Evolutionary conservation across 2,329 filamentous ascomycete genomes (phyloP).

Genomic region (Diaporthe australafricana): DNA sequence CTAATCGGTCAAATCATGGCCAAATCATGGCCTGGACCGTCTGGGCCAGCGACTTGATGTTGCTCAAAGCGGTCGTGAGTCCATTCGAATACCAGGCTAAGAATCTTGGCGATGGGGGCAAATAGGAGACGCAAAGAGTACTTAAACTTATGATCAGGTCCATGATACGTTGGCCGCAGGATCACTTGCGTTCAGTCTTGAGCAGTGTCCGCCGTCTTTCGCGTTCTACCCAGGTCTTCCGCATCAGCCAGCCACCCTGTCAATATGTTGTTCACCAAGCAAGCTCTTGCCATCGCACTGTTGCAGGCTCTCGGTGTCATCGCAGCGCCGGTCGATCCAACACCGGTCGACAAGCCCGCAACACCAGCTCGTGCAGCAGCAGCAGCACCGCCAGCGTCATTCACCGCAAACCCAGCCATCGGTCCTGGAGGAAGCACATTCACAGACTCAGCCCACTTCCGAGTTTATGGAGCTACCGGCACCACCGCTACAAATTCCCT

Average conservation of each 20-base stretch:
- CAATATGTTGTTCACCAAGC: conserved; percentile 1
- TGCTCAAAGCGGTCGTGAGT: background rate
- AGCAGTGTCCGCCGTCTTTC: too few relatives aligned
- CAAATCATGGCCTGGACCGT: background rate
- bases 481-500: conserved; percentile 40
- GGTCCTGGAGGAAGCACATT: conserved; percentile 13
- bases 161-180: background rate
- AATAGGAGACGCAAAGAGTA: background rate
- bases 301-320: background rate
- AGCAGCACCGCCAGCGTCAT: background rate
- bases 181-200: too few relatives aligned
- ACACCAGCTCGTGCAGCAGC: background rate
- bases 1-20: too few relatives aligned
- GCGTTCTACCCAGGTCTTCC: too few relatives aligned
- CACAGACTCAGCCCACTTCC: conserved; percentile 23
- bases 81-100: background rate
- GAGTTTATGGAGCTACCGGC: conserved; percentile 1
- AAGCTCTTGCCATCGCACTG: background rate
- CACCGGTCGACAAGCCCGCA: background rate
- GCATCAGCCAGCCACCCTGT: background rate
- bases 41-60: background rate
- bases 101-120: conserved; percentile 11
- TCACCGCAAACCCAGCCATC: background rate
- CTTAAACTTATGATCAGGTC: background rate
- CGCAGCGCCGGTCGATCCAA: background rate